phyloP scores from a whole-genome alignment of 345 rosid genomes.

The Dimocarpus longan region DNA sequence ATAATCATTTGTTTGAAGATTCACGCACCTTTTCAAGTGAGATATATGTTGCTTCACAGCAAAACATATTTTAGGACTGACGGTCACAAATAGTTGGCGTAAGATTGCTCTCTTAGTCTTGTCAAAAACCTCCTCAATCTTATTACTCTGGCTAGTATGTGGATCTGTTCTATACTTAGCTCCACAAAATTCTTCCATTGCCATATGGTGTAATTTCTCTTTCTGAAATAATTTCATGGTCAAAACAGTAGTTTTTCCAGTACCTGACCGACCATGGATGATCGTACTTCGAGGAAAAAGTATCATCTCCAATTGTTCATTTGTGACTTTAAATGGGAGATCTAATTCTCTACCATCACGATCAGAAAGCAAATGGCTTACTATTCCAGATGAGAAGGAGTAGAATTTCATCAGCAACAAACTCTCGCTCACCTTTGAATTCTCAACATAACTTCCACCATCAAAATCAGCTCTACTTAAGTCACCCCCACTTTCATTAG shows the following conservation, averaged over 20 bases:
- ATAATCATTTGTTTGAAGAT: background rate
- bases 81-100: constrained; percentile 56
- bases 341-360: constrained; percentile 41
- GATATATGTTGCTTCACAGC: constrained; percentile 48
- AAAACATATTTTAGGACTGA: constrained; percentile 45
- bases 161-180: background rate
- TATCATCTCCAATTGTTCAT: constrained; percentile 42
- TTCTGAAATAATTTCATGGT: constrained; percentile 45
- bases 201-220: constrained; percentile 36
- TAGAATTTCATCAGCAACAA: constrained; percentile 56
- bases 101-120: constrained; percentile 22
- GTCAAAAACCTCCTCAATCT: background rate
- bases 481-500: background rate
- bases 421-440: constrained; percentile 35
- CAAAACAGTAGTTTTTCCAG: constrained; percentile 56
- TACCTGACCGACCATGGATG: constrained; percentile 55
- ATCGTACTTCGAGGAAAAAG: constrained; percentile 39
- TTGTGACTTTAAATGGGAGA: constrained; percentile 54
- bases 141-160: constrained; percentile 6
- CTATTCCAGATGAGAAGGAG: constrained; percentile 37
- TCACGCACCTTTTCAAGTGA: constrained; percentile 45
- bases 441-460: constrained; percentile 16
- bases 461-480: constrained; percentile 20
- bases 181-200: constrained; percentile 27
- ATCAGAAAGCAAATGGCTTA: constrained; percentile 44